Conservation (phyloP, 2,329 filamentous ascomycete species). For the Colletotrichum tropicicola region DNA sequence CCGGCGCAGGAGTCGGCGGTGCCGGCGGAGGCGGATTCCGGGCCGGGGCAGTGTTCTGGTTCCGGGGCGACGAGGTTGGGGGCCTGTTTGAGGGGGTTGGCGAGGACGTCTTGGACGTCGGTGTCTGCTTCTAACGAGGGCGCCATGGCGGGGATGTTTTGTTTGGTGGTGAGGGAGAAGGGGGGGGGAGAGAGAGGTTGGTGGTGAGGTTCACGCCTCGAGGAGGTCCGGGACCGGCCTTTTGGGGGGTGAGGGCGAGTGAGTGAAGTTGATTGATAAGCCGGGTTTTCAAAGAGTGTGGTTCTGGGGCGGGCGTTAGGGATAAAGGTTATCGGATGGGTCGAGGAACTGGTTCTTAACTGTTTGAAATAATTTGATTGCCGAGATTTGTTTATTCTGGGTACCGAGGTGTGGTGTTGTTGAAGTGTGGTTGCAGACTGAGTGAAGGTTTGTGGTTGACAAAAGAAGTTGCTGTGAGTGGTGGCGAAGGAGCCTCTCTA, state of each 20-base stretch:
- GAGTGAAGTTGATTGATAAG: conserved; percentile 31
- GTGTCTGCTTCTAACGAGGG: conserved; percentile 83
- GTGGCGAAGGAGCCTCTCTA: conserved; percentile 8
- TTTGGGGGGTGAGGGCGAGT: neutral
- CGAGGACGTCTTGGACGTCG: conserved; percentile 76
- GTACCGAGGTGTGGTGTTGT: neutral
- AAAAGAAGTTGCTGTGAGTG: conserved; percentile 18
- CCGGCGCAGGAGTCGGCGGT: conserved; percentile 87
- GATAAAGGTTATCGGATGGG: neutral
- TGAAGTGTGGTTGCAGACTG: neutral
- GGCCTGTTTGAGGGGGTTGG: conserved; percentile 79
- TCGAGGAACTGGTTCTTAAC: neutral
- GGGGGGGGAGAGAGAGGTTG: neutral
- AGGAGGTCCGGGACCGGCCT: conserved; percentile 21
- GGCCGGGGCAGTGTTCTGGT: conserved; percentile 95
- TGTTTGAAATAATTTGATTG: too few species aligned
- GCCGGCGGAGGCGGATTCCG: conserved; percentile 77
- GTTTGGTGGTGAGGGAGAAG: neutral
- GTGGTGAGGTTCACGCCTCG: neutral
- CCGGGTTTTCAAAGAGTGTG: neutral
- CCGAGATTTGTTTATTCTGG: neutral
- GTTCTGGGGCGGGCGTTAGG: neutral
- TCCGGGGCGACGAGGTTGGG: conserved; percentile 93
- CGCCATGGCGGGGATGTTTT: conserved; percentile 65
- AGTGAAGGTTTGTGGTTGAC: neutral